These are phyloP conservation scores for Pichia pseudocactophila DNA, from an alignment of 805 yeast genomes.

Conservation along the genomic window DNA sequence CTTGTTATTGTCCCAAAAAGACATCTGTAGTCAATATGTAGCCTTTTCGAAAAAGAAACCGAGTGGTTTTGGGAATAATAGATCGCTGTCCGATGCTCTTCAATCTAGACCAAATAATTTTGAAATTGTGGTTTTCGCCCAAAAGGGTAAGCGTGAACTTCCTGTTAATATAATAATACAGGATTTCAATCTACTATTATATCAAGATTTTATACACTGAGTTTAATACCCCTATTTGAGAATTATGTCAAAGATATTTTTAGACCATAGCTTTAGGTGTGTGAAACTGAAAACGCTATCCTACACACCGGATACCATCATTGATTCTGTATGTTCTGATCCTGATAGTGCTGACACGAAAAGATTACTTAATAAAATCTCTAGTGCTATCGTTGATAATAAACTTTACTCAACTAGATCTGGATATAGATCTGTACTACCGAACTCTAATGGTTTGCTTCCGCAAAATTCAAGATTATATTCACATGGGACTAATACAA, in stretches of 20 bases:
- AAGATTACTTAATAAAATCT: slow-evolving; percentile 14
- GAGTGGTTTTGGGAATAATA: too few relatives aligned
- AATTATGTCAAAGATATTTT: slow-evolving; percentile 26
- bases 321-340: slow-evolving; percentile 21
- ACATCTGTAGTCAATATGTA: slow-evolving; percentile 18
- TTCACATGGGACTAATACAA: slow-evolving; percentile 15
- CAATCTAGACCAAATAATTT: too few relatives aligned
- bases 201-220: too few relatives aligned
- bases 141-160: too few relatives aligned
- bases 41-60: too few relatives aligned
- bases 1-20: slow-evolving; percentile 46
- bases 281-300: slow-evolving; percentile 21
- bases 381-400: slow-evolving; percentile 17
- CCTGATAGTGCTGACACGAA: slow-evolving; percentile 16
- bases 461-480: slow-evolving; percentile 19
- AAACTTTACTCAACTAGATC: slow-evolving; percentile 14
- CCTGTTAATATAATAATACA: too few relatives aligned
- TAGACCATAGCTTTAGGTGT: slow-evolving; percentile 18
- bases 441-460: slow-evolving; percentile 9
- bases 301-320: slow-evolving; percentile 39
- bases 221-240: too few relatives aligned
- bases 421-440: not conserved
- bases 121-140: too few relatives aligned
- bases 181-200: too few relatives aligned
- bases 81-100: too few relatives aligned